phyloP scores from a whole-genome alignment of 148 eudicot genomes.

The Rhododendron kiyosumense region DNA sequence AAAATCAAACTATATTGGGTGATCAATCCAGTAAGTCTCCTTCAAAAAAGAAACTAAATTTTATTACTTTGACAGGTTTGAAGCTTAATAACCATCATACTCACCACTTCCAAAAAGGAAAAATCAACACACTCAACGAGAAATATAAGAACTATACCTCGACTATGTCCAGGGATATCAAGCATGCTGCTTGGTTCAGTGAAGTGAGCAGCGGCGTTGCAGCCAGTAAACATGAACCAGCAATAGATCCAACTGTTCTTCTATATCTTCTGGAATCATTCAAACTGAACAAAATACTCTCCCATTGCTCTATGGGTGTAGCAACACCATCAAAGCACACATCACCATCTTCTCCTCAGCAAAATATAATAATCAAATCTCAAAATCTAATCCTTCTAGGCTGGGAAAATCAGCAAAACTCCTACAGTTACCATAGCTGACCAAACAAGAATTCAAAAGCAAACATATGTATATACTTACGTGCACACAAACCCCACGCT shows the following conservation, averaged over 20 bases:
- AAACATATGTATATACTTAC: background rate
- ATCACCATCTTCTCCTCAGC: slow-evolving; percentile 24
- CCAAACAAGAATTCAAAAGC: background rate
- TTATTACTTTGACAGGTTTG: background rate
- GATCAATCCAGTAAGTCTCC: background rate
- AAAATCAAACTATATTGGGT: background rate
- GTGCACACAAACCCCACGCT: background rate
- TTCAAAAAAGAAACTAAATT: background rate
- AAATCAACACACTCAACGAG: background rate
- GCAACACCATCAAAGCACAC: slow-evolving; percentile 13
- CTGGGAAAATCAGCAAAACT: background rate
- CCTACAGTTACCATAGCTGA: background rate
- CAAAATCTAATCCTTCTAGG: background rate
- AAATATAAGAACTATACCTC: slow-evolving; percentile 43
- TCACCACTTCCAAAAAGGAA: background rate
- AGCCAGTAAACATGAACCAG: slow-evolving; percentile 67
- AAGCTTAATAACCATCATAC: background rate
- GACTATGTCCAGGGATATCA: slow-evolving; percentile 63
- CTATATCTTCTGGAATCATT: slow-evolving; percentile 77
- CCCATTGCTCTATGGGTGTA: slow-evolving; percentile 59
- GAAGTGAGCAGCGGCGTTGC: slow-evolving; percentile 76
- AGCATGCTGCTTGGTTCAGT: slow-evolving; percentile 49
- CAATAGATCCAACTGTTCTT: slow-evolving; percentile 77
- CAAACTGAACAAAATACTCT: slow-evolving; percentile 49
- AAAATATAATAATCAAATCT: slow-evolving; percentile 8